These are phyloP conservation scores for Neurospora sp. DNA, from an alignment of 495 filamentous ascomycete genomes.

Conservation along the genomic window DNA sequence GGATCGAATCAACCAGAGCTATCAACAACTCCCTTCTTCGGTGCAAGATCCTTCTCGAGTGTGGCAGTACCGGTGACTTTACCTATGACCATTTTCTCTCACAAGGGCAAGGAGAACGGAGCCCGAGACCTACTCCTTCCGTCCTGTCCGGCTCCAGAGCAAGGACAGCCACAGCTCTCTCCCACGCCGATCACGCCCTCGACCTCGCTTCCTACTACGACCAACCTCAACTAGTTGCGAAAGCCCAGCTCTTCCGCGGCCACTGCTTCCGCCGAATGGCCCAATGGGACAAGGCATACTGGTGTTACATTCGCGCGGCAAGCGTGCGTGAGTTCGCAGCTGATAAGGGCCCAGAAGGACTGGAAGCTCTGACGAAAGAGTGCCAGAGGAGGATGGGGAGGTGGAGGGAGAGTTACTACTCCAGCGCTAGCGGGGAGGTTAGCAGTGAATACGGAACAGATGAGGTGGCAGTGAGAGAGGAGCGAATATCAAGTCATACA, in stretches of 20 bases:
- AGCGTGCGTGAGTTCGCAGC: not conserved
- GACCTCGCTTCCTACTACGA: not conserved
- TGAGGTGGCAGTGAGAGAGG: not conserved
- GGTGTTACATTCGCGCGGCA: constrained; percentile 1
- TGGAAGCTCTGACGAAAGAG: not conserved
- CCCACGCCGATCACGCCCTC: not conserved
- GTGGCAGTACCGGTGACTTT: not conserved
- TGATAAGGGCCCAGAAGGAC: not conserved
- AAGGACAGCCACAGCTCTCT: not conserved
- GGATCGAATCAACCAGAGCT: not conserved
- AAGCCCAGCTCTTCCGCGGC: constrained; percentile 1
- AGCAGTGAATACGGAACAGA: not conserved
- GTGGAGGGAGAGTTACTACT: not conserved
- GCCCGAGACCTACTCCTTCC: not conserved
- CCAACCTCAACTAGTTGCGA: not conserved
- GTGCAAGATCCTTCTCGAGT: not conserved
- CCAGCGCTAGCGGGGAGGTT: not conserved
- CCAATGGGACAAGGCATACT: not conserved
- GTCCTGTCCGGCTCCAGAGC: not conserved
- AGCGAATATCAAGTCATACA: not conserved
- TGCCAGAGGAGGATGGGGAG: not conserved
- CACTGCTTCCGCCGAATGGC: not conserved
- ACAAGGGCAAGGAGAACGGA: not conserved
- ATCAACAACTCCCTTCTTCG: not conserved
- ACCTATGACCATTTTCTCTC: not conserved